phyloP scores from a whole-genome alignment of 148 eudicot species.

The Rhododendron mucronatum region DNA sequence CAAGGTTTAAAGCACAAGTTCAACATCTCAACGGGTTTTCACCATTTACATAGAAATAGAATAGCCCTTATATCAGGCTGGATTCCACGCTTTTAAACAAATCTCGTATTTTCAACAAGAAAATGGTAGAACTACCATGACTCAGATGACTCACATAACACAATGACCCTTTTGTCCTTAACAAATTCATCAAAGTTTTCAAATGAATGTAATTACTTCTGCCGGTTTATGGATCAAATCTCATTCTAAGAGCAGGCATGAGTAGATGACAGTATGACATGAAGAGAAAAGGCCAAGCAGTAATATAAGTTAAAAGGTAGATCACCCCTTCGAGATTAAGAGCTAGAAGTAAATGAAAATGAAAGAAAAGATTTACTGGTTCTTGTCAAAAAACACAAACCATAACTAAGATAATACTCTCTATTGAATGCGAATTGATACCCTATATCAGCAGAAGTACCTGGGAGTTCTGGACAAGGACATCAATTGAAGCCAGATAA shows the following conservation, averaged over 20 bases:
- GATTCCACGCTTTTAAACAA: neutral
- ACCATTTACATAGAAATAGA: neutral
- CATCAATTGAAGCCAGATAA: slow-evolving; percentile 76
- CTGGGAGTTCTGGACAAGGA: slow-evolving; percentile 88
- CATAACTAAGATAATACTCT: neutral
- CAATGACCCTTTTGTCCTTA: neutral
- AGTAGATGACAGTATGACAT: neutral
- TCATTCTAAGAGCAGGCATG: neutral
- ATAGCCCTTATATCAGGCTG: slow-evolving; percentile 5
- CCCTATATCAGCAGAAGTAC: slow-evolving; percentile 21
- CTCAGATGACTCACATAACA: too few species aligned
- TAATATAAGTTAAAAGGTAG: neutral
- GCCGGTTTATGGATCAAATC: neutral
- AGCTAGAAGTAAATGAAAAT: neutral
- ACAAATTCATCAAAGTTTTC: neutral
- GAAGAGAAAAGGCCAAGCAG: neutral
- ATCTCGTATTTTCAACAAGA: neutral
- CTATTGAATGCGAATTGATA: neutral
- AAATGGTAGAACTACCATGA: neutral
- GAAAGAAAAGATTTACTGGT: neutral
- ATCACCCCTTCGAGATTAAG: neutral
- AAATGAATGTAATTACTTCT: neutral
- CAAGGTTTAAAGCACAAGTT: neutral
- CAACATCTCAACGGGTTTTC: neutral
- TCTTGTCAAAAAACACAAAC: neutral